Evolutionary conservation across 2,329 filamentous ascomycete genomes (phyloP), one percentile per base, ranked within the genome.

Genomic region (Emmonsiellopsis sp.): DNA sequence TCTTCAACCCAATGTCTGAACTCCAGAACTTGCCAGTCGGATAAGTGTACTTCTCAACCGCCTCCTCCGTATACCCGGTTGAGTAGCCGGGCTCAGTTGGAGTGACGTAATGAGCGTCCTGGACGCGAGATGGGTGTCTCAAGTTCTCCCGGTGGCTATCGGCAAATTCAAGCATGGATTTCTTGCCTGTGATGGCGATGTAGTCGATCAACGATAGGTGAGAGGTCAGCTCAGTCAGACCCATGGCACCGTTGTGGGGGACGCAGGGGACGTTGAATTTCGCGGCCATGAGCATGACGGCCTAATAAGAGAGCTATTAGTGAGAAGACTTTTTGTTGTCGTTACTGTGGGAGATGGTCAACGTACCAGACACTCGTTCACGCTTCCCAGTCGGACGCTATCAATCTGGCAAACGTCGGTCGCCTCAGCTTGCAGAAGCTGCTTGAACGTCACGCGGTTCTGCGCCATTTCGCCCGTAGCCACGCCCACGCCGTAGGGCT

Each of bases 1-100:
- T 66, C 46, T 66, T 56, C 42, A 54, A 52, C 3, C 65, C 65
- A 50, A 65, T 55, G 6, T 65, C 63, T 39, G 60, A 63, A 2
- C 49, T 57, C 65, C 65, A 68, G 54, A 68, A 68, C 40, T 55
- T 64, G 1, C 65, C 65, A 17, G 57, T 56, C 6, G 64, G 64
- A 45, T 63, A 66, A 2, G 61, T 62, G 53, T 66, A 64, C 55
- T 62, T 62, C 47, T 65, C 63, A 32, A 64, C 34, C 6, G 62
- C 64, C 48, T 63, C 61, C 13, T 62, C 61, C 3, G 61, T 64
- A 50, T 67, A 66, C 1, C 64, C 65, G 7, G 58, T 66, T 3
- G 63, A 66, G 52, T 66, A 66, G 2, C 63, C 62, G 2, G 61
- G 58, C 5, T 56, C 56, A 5, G 61, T 44, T 2, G 62, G 62